phyloP scores from a whole-genome alignment of 2,329 filamentous ascomycete genomes.

The Xylaria sp. region DNA sequence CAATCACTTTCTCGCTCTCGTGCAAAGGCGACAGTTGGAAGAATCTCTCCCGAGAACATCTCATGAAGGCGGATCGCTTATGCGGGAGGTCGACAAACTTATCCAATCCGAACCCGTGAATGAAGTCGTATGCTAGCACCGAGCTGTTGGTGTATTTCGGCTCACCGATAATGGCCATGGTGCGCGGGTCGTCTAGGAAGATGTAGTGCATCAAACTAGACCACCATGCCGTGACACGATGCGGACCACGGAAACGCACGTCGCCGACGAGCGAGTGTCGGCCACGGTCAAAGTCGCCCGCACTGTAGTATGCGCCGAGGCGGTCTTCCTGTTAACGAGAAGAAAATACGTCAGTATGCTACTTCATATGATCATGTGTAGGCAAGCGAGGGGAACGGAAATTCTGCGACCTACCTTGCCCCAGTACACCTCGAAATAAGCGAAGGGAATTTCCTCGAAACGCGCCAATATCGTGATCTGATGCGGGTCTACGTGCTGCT shows the following conservation, averaged over 20 bases:
- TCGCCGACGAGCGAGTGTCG: conserved; percentile 65
- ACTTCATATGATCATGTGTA: not conserved
- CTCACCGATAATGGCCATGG: conserved; percentile 66
- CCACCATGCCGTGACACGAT: conserved; percentile 67
- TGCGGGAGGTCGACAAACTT: conserved; percentile 76
- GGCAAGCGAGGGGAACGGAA: not conserved
- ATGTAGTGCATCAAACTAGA: conserved; percentile 67
- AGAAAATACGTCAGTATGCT: not conserved
- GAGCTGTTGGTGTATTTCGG: conserved; percentile 73
- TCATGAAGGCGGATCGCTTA: conserved; percentile 72
- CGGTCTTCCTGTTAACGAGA: conserved; percentile 54
- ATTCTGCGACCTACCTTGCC: conserved; percentile 54
- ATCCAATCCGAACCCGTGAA: conserved; percentile 74
- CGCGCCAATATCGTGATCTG: conserved; percentile 71
- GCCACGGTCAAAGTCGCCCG: conserved; percentile 62
- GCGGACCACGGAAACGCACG: conserved; percentile 63
- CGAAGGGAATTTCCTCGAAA: conserved; percentile 74
- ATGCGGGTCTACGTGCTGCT: conserved; percentile 73
- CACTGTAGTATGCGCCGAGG: conserved; percentile 61
- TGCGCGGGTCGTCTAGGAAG: conserved; percentile 66
- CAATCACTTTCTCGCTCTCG: conserved; percentile 61
- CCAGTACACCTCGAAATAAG: conserved; percentile 85
- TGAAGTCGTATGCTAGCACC: conserved; percentile 75
- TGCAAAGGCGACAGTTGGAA: conserved; percentile 69
- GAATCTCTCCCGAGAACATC: conserved; percentile 69